phyloP scores from a whole-genome alignment of 2,329 filamentous ascomycete species.

The Pseudogymnoascus destructans region DNA sequence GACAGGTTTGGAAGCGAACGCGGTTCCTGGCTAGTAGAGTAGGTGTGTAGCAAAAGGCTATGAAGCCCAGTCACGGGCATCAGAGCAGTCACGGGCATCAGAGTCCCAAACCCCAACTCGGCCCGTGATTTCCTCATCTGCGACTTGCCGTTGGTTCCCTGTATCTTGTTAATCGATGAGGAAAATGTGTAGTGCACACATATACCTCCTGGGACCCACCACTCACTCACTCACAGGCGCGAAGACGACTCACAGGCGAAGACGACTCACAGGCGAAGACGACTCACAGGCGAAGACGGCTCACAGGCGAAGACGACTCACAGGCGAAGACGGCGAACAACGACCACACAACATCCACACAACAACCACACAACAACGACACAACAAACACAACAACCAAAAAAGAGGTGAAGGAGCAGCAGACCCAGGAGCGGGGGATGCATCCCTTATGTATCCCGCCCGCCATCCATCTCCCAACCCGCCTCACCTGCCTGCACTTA shows the following conservation, averaged over 20 bases:
- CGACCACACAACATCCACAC: too few species aligned
- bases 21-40: too few species aligned
- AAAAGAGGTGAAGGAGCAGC: neutral
- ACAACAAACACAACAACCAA: neutral
- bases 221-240: too few species aligned
- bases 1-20: neutral
- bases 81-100: too few species aligned
- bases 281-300: too few species aligned
- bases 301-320: too few species aligned
- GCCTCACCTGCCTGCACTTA: neutral
- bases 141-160: neutral
- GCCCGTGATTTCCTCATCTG: neutral
- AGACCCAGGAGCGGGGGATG: neutral
- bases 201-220: neutral
- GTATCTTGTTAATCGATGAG: neutral
- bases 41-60: too few species aligned
- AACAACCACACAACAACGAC: neutral
- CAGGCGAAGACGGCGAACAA: too few species aligned
- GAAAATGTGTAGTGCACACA: neutral
- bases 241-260: too few species aligned
- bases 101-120: too few species aligned
- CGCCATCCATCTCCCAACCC: neutral
- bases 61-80: too few species aligned
- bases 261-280: too few species aligned
- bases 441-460: neutral